phyloP scores from a whole-genome alignment of 805 yeast genomes.

The Priceomyces carsonii region DNA sequence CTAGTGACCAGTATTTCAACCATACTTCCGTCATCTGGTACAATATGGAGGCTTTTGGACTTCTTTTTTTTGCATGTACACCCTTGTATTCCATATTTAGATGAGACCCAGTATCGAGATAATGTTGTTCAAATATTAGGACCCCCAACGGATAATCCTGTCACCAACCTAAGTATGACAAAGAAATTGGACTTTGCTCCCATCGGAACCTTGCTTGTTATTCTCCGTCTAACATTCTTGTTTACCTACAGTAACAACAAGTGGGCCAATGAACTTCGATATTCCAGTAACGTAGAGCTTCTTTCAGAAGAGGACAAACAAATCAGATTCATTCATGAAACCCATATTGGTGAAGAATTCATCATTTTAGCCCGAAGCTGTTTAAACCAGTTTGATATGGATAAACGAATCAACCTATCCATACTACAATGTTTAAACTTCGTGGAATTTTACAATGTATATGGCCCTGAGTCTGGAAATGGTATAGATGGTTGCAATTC shows the following conservation, averaged over 20 bases:
- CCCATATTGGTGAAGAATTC: constrained; percentile 1
- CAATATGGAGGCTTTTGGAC: background rate
- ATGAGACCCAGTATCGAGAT: too few species aligned
- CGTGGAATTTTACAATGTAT: constrained; percentile 1
- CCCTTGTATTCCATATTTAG: constrained; percentile 1
- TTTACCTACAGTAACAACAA: background rate
- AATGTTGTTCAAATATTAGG: too few species aligned
- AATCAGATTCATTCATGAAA: background rate
- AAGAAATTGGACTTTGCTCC: too few species aligned
- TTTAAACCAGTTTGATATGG: background rate
- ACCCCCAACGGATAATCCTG: too few species aligned
- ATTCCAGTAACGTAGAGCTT: background rate
- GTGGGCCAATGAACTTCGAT: background rate
- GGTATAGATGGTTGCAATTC: background rate
- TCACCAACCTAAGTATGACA: too few species aligned
- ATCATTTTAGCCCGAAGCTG: background rate
- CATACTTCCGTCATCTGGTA: background rate
- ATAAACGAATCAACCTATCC: background rate
- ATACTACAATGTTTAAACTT: constrained; percentile 1
- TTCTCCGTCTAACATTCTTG: constrained; percentile 1
- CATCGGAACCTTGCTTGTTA: too few species aligned
- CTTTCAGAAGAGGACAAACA: background rate
- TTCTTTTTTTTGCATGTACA: background rate
- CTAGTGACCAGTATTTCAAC: background rate
- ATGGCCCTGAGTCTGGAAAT: constrained; percentile 1